Evolutionary conservation across 73 alveolate genomes (phyloP), one percentile per base, ranked within the genome.

Genomic region (Halteria grandinella): DNA sequence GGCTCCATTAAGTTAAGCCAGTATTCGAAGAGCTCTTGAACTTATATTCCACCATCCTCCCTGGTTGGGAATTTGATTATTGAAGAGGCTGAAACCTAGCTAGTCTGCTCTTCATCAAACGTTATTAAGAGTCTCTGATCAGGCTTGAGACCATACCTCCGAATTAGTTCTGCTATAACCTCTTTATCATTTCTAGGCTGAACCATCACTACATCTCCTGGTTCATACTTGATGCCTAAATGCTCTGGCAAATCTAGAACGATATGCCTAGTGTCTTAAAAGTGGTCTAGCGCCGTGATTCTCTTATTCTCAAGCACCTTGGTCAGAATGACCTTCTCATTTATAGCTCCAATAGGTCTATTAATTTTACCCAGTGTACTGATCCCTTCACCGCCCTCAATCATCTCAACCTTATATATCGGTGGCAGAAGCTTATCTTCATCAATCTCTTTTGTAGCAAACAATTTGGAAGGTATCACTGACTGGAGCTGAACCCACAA

Each of bases 1-100:
- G 93, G 94, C 29, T 82, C 80, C 27, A 79, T 41, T 6, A 88
- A 52, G 85, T 79, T 90, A 55, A 89, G 24, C 85, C 85, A 80
- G 36, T 80, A 80, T 28, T 15, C 58, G 40, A 76, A 85, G 32
- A 71, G 51, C 40, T 84, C 79, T 23, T 43, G 29, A 1, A 79
- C 79, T 0, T 60, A 44, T 1, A 89, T 28, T 23, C 52, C 55
- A 27, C 23, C 72, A 6, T 49, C 60, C n/a, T n/a, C n/a, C n/a
- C n/a, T n/a, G n/a, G n/a, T n/a, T n/a, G 83, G 81, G 48, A 28
- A 63, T 0, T 31, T 34, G 18, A 43, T 48, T 11, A 49, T 17
- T 0, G 89, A 62, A 39, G 49, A 25, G 12, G 17, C 15, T 10
- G 69, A 66, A 1, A 44, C 50, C 47, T 44, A 45, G 5, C 66